Base-by-base conservation (phyloP, 176 grass and related monocot genomes). In the Triticum monococcum region DNA sequence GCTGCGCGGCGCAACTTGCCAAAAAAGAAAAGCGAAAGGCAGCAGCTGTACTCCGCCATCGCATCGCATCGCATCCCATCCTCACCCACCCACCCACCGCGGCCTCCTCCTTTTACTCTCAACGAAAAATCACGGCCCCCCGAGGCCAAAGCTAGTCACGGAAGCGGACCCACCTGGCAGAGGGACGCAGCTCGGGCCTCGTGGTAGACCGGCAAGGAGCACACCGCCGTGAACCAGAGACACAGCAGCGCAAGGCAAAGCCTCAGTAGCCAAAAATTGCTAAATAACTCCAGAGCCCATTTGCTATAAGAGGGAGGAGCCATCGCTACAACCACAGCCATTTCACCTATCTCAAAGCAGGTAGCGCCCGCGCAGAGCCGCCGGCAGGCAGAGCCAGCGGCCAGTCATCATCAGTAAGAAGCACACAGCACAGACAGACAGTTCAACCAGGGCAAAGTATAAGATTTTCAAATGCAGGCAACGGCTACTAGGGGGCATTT, bases 341-440 rank as follows among this genome's bases (percentile, higher is more conserved):
- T 91, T 91, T 91, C 89, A 91, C 89, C 81, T 91, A 91, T 91
- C 89, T 91, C 81, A 91, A 91, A 91, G 89, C 89, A 85, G 0
- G 5, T 10, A 26, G 26, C 17, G 62, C 73, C 5, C 57, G 17
- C 1, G 12, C 4, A 23, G 17, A 16, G 13, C n/a, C 16, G 81
- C 48, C 67, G 31, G 30, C 25, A 8, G 65, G 17, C 14, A 12
- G 2, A 22, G 48, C 13, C 50, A 11, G 16, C 54, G 1, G 35
- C 23, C 66, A 7, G 56, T 26, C n/a, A 4, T 11, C 50, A 43
- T 37, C 81, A 40, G 75, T 32, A 30, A 66, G 5, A 24, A 17
- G 18, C 66, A 56, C 11, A 12, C 26, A n/a, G 31, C 32, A 31
- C 14, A 16, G 46, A 52, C 14, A n/a, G 10, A 16, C 75, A 62